Base-by-base conservation (phyloP, 108 stramenopile genomes). In the Cyclotella kingstonii region DNA sequence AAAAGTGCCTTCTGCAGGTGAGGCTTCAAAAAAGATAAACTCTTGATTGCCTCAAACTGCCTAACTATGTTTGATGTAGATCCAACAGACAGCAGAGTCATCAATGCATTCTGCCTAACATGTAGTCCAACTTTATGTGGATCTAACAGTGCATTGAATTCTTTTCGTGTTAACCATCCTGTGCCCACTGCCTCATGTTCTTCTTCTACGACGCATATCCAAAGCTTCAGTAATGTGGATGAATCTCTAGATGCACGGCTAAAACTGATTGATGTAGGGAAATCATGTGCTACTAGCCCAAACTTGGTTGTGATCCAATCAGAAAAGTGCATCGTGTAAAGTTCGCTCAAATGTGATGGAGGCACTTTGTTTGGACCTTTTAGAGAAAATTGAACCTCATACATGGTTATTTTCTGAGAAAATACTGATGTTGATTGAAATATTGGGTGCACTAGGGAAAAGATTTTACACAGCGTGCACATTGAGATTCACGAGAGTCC, bases 221-320 rank as follows among this genome's bases (percentile, higher is more conserved):
- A 74, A n/a, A 74, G 43, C 46, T 61, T 74, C 44, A 74, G 55
- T 7, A 58, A 47, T 12, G 64, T 60, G 27, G 40, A 54, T n/a
- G 40, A 19, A 15, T 74, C 65, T 18, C 18, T 34, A 25, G 51
- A 38, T 14, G 36, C 40, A 14, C 73, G 73, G 41, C 4, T 5
- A 26, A 74, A 74, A 12, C 58, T 61, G 18, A 66, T 28, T 17
- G 60, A 44, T 0, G 73, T 74, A 17, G 65, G 73, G 33, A 74
- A 74, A 23, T 74, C 73, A 43, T 74, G 73, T 4, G 64, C 73
- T 1, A 74, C 73, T 3, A 74, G 54, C 4, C 73, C 73, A 35
- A 74, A 56, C 43, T 66, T 74, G 9, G 43, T 29, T 2, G 27
- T 25, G 4, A 44, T 47, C 73, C 73, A 74, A 9, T 22, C 28